These are phyloP conservation scores for Durusdinium trenchii DNA, from an alignment of 73 alveolate species.

Conservation along the genomic window DNA sequence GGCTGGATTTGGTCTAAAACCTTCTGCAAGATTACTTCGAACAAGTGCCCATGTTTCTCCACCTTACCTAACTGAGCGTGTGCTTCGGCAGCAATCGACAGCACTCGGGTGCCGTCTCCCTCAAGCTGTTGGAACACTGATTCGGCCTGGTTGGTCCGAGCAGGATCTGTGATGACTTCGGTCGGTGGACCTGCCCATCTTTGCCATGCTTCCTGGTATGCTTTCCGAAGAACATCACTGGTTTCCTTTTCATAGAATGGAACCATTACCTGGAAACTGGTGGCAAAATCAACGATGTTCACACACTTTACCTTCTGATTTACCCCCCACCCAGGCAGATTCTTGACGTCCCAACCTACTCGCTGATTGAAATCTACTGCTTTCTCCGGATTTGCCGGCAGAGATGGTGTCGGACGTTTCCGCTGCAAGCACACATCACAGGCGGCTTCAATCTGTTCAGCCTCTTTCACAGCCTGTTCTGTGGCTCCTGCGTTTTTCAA, in stretches of 20 bases:
- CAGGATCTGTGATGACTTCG: background rate
- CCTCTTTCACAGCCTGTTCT: background rate
- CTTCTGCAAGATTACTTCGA: background rate
- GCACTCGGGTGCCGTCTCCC: background rate
- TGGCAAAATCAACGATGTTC: background rate
- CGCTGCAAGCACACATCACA: conserved; percentile 2
- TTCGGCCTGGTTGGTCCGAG: background rate
- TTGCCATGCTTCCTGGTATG: background rate
- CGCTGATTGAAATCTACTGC: background rate
- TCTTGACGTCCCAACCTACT: background rate
- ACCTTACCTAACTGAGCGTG: too few species aligned
- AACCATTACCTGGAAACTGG: background rate
- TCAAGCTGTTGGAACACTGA: background rate
- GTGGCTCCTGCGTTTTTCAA: background rate
- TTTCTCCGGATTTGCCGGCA: background rate
- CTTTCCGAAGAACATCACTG: background rate
- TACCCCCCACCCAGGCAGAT: background rate
- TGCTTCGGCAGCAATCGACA: background rate
- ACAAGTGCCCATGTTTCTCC: background rate
- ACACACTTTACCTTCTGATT: background rate
- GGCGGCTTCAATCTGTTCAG: background rate
- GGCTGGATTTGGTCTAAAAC: background rate
- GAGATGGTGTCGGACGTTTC: background rate
- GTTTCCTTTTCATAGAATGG: background rate
- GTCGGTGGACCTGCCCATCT: background rate